Percentiles rank a stretch among this genome's conserved stretches.
Conservation (phyloP, 805 yeast species). For the Sugiyamaella valdiviana region DNA sequence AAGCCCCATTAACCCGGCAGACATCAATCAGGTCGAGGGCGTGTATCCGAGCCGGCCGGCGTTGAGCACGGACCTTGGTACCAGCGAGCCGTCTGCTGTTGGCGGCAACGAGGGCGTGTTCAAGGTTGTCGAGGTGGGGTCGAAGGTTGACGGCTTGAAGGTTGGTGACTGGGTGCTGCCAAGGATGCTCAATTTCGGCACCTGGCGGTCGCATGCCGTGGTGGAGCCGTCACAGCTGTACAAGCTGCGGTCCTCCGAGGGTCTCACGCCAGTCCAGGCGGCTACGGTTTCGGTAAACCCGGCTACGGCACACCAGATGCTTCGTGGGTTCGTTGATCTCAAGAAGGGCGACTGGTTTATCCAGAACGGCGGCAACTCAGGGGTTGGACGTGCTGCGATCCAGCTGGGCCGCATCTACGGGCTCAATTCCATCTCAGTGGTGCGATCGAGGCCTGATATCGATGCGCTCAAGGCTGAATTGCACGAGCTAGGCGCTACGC, state of each 20-base stretch:
- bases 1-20: constrained; percentile 86
- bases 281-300: constrained; percentile 93
- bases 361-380: constrained; percentile 95
- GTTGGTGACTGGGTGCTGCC: constrained; percentile 91
- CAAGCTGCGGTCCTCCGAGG: constrained; percentile 17
- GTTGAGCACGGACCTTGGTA: constrained; percentile 40
- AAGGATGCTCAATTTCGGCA: constrained; percentile 69
- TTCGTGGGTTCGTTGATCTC: constrained; percentile 58
- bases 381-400: constrained; percentile 86
- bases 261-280: constrained; percentile 41
- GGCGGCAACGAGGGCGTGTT: constrained; percentile 95
- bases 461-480: constrained; percentile 55
- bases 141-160: constrained; percentile 33
- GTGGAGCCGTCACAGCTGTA: constrained; percentile 44
- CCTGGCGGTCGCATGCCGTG: constrained; percentile 83
- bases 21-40: constrained; percentile 78
- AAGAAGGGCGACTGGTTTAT: constrained; percentile 77
- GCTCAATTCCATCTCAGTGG: constrained; percentile 75
- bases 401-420: constrained; percentile 80
- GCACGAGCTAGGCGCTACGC: constrained; percentile 68
- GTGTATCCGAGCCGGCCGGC: constrained; percentile 76
- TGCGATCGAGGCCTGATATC: constrained; percentile 77
- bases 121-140: constrained; percentile 71
- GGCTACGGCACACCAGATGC: constrained; percentile 83
- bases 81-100: constrained; percentile 63